A percentile compares a stretch with the other conserved stretches of the same genome.
Conservation (phyloP, 306 rosid genomes). For the Inga oerstediana region DNA sequence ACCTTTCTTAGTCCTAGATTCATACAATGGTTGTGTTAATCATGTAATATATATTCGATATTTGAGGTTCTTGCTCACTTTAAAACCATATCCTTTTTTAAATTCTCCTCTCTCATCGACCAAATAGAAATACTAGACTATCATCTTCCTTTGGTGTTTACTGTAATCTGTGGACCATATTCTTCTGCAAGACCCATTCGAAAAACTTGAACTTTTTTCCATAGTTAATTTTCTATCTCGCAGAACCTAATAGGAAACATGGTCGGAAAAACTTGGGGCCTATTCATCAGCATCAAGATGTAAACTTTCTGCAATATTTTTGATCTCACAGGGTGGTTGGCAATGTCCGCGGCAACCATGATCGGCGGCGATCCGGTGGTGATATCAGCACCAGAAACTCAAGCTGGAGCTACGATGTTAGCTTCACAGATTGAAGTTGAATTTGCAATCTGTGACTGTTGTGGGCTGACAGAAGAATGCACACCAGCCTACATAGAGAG, state of each 20-base stretch:
- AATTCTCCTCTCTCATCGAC: not conserved
- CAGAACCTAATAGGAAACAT: not conserved
- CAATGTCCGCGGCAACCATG: conserved; percentile 72
- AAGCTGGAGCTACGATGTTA: conserved; percentile 46
- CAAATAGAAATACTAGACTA: not conserved
- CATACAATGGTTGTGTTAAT: not conserved
- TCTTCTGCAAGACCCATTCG: not conserved
- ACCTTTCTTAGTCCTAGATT: conserved; percentile 2
- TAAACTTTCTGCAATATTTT: conserved; percentile 10
- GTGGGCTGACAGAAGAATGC: conserved; percentile 94
- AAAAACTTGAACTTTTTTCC: not conserved
- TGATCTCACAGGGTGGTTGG: conserved; percentile 51
- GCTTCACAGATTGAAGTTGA: conserved; percentile 61
- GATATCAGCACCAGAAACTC: conserved; percentile 61
- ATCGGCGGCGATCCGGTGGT: conserved; percentile 70
- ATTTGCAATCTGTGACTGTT: conserved; percentile 82
- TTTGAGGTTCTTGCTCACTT: conserved; percentile 16
- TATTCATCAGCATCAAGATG: not conserved
- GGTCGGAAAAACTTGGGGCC: not conserved
- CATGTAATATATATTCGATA: not conserved
- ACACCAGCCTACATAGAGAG: conserved; percentile 77
- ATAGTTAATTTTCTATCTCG: not conserved
- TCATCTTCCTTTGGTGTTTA: not conserved
- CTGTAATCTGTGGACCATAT: not conserved
- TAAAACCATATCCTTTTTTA: not conserved